A percentile compares a stretch with the other conserved stretches of the same genome.
These are phyloP conservation scores for Iris pallida DNA, from an alignment of 116 monocot species.

Conservation along the genomic window DNA sequence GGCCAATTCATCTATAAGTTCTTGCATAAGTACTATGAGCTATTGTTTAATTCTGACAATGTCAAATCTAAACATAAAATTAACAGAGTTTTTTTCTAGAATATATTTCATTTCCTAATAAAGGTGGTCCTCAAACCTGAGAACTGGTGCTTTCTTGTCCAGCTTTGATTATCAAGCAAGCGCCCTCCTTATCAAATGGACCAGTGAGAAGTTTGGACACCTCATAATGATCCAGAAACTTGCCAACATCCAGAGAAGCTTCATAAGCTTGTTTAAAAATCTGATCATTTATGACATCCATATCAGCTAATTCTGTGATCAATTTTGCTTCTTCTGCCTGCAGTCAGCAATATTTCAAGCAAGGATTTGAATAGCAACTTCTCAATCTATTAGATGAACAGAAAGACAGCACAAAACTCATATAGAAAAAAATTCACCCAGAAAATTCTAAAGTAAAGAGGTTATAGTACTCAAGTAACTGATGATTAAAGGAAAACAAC, in stretches of 20 bases:
- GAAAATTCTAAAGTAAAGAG: background rate
- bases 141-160: slow-evolving; percentile 44
- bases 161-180: slow-evolving; percentile 51
- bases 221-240: slow-evolving; percentile 56
- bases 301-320: slow-evolving; percentile 67
- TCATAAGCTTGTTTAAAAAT: slow-evolving; percentile 69
- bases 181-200: slow-evolving; percentile 73
- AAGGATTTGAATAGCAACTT: background rate
- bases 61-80: too few species aligned
- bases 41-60: too few species aligned
- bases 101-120: background rate
- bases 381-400: background rate
- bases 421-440: background rate
- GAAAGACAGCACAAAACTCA: too few species aligned
- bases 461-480: too few species aligned
- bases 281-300: slow-evolving; percentile 59
- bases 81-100: background rate
- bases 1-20: background rate
- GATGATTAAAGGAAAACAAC: too few species aligned
- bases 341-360: background rate
- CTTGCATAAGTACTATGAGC: background rate
- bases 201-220: slow-evolving; percentile 60
- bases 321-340: slow-evolving; percentile 88
- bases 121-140: slow-evolving; percentile 33
- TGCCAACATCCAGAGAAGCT: slow-evolving; percentile 52